These are phyloP conservation scores for Wickerhamiella nectarea DNA, from an alignment of 805 yeast genomes.

Conservation along the genomic window DNA sequence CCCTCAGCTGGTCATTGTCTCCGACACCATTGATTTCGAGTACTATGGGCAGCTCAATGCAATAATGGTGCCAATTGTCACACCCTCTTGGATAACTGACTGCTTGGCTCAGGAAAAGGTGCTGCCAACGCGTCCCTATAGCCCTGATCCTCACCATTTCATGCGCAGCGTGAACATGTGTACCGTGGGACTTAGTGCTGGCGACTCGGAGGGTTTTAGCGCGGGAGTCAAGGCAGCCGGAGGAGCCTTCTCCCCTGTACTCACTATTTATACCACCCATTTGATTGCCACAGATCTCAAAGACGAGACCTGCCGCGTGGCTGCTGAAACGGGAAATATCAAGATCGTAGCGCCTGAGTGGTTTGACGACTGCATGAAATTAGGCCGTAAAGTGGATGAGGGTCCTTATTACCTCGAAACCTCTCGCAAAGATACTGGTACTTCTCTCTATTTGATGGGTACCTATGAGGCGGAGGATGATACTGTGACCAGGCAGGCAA, in stretches of 20 bases:
- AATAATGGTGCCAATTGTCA: constrained; percentile 52
- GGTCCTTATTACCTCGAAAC: constrained; percentile 35
- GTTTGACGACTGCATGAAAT: constrained; percentile 57
- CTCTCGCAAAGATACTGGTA: background rate
- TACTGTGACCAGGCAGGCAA: constrained; percentile 18
- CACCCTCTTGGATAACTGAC: constrained; percentile 45
- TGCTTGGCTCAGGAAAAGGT: constrained; percentile 31
- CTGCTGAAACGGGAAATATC: constrained; percentile 26
- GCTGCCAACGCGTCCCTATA: constrained; percentile 43
- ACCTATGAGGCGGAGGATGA: constrained; percentile 11
- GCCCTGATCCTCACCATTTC: constrained; percentile 58
- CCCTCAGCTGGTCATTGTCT: constrained; percentile 30
- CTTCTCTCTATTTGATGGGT: constrained; percentile 10
- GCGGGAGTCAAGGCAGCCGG: constrained; percentile 64
- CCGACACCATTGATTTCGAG: constrained; percentile 39
- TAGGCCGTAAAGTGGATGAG: constrained; percentile 39
- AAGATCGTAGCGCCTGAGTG: constrained; percentile 59
- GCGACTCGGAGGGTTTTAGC: constrained; percentile 53
- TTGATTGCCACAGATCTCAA: constrained; percentile 42
- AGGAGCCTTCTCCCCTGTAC: constrained; percentile 50
- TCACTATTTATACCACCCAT: constrained; percentile 69
- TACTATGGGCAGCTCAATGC: constrained; percentile 35
- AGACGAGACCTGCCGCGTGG: constrained; percentile 47
- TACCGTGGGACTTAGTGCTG: constrained; percentile 41
- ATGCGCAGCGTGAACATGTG: constrained; percentile 51